Evolutionary conservation across 306 rosid genomes (phyloP), one percentile per base, ranked within the genome.

Genomic region (Corylus heterophylla): DNA sequence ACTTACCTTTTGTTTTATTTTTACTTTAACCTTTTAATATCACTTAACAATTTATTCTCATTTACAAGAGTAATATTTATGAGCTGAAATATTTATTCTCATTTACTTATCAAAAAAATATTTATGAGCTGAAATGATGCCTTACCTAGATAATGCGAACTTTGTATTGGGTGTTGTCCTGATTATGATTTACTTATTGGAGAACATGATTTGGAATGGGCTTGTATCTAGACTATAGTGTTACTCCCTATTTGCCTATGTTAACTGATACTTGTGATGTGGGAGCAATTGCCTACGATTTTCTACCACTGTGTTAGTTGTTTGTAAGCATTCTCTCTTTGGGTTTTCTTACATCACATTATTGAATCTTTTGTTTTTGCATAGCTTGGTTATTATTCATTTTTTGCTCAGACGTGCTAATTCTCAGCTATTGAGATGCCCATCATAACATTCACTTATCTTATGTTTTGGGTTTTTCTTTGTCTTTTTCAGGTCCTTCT

Each of bases 401-500:
- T 14, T 68, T 68, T 42, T 39, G 20, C 8, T 68, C 50, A 4
- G 18, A 68, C 27, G 3, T 66, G 62, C 18, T 9, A 12, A 55
- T 55, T 52, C 58, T 51, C 22, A 37, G 18, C 49, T 44, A 42
- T 70, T 81, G 48, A 17, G 8, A 2, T 8, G 22, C 11, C 62
- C 47, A 64, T 64, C 8, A 51, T 74, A 49, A 10, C 8, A 73
- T 59, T 76, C 27, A 56, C 49, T 20, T 27, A 42, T n/a, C 25
- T 22, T n/a, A 56, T 37, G 27, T 18, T 49, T 63, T 2, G 6
- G 69, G n/a, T 63, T 12, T 13, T 63, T 45, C 63, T 75, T 47
- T 86, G 31, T 7, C 78, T 59, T 76, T 63, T 85, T 49, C 89
- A 95, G 98, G 98, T 95, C 50, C 98, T 95, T 82, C 75, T 95